Base-by-base conservation (phyloP, 768 basidiomycete genomes). In the Lactifluus volemus region DNA sequence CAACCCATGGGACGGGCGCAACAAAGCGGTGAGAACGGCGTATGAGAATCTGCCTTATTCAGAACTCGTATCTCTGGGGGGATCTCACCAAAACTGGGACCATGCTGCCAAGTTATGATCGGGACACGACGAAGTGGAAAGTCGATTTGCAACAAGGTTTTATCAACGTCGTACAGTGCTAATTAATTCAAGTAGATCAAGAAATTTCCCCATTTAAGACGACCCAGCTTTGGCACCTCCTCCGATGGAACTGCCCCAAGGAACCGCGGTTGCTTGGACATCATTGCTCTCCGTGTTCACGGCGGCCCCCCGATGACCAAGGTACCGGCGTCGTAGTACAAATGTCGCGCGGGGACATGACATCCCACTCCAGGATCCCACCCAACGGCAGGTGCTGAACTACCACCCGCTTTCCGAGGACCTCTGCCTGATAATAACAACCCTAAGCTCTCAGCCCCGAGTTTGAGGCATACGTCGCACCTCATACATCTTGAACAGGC, bases 401-500 rank as follows among this genome's bases (percentile, higher is more conserved):
- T 5, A 98, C 96, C n/a, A 98, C 95, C 15, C 90, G 81, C 73
- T 98, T 98, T 15, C 86, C 85, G 45, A 98, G 77, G 12, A 98
- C 94, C 73, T 99, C 96, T 7, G 85, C 93, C 83, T 91, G 62
- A 14, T 51, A 29, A 44, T n/a, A 57, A 36, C 30, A 30, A 30
- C 49, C 45, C 34, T 34, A 21, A 32, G 32, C 56, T 34, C 17
- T n/a, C 12, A 2, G 21, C 44, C 32, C 12, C 41, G 34, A 44
- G 56, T 21, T 39, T 25, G 17, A 41, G 19, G 19, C 11, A 25
- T 44, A 42, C 42, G 29, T 67, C 79, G 70, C 68, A 84, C 89
- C 77, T 92, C 84, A 71, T 96, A 98, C 96, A 99, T 98, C 75
- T 96, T 97, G 71, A 92, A 83, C 58, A 98, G 70, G 7, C 97